Evolutionary conservation across 768 basidiomycete species (phyloP).

Genomic region (Xerocomus potaroensis): DNA sequence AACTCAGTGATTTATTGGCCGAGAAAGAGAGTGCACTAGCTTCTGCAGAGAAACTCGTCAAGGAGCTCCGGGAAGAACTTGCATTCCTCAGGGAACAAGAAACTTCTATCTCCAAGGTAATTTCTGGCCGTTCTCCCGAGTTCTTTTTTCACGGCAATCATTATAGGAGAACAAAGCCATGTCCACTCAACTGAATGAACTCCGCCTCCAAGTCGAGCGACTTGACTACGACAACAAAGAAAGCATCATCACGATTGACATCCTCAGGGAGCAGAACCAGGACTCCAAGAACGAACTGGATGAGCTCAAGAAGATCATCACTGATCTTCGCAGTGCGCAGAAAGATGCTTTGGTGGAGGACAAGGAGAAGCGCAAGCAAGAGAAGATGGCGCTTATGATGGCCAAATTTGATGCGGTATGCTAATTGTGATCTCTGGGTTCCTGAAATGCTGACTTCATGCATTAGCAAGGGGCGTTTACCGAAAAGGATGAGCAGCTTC

Average conservation of each 20-base stretch:
- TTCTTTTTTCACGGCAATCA: slow-evolving; percentile 7
- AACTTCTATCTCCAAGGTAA: slow-evolving; percentile 67
- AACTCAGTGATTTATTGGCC: slow-evolving; percentile 87
- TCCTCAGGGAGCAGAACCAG: slow-evolving; percentile 89
- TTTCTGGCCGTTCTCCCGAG: slow-evolving; percentile 9
- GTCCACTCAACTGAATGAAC: slow-evolving; percentile 89
- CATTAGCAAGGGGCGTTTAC: slow-evolving; percentile 88
- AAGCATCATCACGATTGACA: slow-evolving; percentile 86
- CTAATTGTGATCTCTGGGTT: slow-evolving; percentile 13
- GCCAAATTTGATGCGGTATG: slow-evolving; percentile 94
- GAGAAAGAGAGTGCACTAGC: slow-evolving; percentile 84
- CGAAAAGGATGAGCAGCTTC: slow-evolving; percentile 92
- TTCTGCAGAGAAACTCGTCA: slow-evolving; percentile 80
- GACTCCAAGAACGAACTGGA: slow-evolving; percentile 87
- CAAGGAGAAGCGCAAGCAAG: slow-evolving; percentile 98
- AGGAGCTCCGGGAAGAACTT: slow-evolving; percentile 86
- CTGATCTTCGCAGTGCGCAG: slow-evolving; percentile 75
- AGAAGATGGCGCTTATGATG: slow-evolving; percentile 99
- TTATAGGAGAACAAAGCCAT: slow-evolving; percentile 88
- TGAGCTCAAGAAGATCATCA: slow-evolving; percentile 75
- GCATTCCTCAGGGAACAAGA: slow-evolving; percentile 91
- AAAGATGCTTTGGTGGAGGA: slow-evolving; percentile 88
- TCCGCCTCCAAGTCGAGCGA: slow-evolving; percentile 86
- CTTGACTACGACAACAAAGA: slow-evolving; percentile 97
- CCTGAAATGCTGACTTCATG: slow-evolving; percentile 4